A percentile compares a stretch with the other conserved stretches of the same genome.
phyloP scores from a whole-genome alignment of 192 early-diverging fungal genomes.

The Coemansia sp. region DNA sequence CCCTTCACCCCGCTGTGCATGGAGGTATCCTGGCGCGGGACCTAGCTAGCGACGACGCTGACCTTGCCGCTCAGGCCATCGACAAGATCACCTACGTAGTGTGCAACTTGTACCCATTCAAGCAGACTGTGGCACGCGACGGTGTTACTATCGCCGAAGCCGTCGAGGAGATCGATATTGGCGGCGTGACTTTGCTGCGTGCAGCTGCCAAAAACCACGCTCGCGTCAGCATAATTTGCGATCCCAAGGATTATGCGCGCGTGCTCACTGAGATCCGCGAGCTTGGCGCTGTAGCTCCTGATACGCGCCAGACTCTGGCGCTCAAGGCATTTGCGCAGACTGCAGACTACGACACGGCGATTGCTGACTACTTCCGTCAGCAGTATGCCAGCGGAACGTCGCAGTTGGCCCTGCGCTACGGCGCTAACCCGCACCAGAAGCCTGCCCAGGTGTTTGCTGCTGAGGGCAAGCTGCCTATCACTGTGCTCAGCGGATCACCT shows the following conservation, averaged over 20 bases:
- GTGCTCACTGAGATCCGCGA: constrained; percentile 75
- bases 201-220: constrained; percentile 99
- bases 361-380: constrained; percentile 92
- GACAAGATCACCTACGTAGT: constrained; percentile 93
- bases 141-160: constrained; percentile 91
- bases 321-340: constrained; percentile 97
- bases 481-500: constrained; percentile 88
- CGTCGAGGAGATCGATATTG: constrained; percentile 99
- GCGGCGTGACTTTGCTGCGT: constrained; percentile 95
- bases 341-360: constrained; percentile 93
- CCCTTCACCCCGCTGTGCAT: constrained; percentile 97
- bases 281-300: constrained; percentile 66
- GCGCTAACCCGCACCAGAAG: constrained; percentile 98
- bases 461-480: constrained; percentile 80
- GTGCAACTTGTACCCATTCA: constrained; percentile 99
- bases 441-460: constrained; percentile 92
- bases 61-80: constrained; percentile 87
- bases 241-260: constrained; percentile 87
- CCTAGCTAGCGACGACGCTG: constrained; percentile 78
- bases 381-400: constrained; percentile 79
- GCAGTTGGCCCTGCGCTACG: constrained; percentile 90
- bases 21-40: constrained; percentile 95
- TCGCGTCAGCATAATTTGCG: constrained; percentile 88
- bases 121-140: constrained; percentile 85
- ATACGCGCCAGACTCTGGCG: constrained; percentile 76